Percentiles rank a stretch among this genome's conserved stretches.
Conservation (phyloP, 2,329 filamentous ascomycete species). For the Rachicladosporium sp. region DNA sequence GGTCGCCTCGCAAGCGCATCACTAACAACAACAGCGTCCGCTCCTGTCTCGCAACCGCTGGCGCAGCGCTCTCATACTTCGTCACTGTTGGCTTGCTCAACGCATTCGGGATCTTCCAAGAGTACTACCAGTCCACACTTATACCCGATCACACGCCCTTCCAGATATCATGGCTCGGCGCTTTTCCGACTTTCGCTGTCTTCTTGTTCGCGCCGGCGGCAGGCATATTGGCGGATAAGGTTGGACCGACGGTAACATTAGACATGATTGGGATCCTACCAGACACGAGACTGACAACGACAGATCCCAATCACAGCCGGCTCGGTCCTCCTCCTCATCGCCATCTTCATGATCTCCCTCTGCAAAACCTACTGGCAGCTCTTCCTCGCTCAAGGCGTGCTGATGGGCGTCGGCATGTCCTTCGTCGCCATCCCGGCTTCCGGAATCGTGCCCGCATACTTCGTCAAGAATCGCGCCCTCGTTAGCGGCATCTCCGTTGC, state of each 20-base stretch:
- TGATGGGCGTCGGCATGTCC: slow-evolving; percentile 41
- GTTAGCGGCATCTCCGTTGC: slow-evolving; percentile 45
- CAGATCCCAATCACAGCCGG: too few species aligned
- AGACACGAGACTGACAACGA: too few species aligned
- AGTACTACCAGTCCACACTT: slow-evolving; percentile 7
- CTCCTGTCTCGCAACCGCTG: too few species aligned
- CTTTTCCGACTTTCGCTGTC: slow-evolving; percentile 35
- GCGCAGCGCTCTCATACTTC: slow-evolving; percentile 1
- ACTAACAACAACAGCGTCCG: too few species aligned
- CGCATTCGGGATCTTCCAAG: slow-evolving; percentile 9
- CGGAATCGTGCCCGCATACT: slow-evolving; percentile 53
- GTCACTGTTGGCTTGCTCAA: slow-evolving; percentile 6
- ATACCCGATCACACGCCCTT: slow-evolving; percentile 3
- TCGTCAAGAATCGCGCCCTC: slow-evolving; percentile 39
- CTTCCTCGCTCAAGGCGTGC: slow-evolving; percentile 37
- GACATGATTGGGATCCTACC: too few species aligned
- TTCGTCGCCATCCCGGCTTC: slow-evolving; percentile 50
- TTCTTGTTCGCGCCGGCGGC: slow-evolving; percentile 20
- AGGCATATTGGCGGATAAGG: too few species aligned
- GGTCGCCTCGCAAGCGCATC: too few species aligned
- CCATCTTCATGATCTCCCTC: slow-evolving; percentile 35
- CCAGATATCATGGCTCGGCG: slow-evolving; percentile 37
- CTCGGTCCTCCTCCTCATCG: slow-evolving; percentile 14
- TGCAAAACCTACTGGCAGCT: slow-evolving; percentile 36
- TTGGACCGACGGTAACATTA: too few species aligned